Percentiles rank a stretch among this genome's conserved stretches.
These are phyloP conservation scores for Thelonectria rubi DNA, from an alignment of 2,329 filamentous ascomycete genomes.

Conservation along the genomic window DNA sequence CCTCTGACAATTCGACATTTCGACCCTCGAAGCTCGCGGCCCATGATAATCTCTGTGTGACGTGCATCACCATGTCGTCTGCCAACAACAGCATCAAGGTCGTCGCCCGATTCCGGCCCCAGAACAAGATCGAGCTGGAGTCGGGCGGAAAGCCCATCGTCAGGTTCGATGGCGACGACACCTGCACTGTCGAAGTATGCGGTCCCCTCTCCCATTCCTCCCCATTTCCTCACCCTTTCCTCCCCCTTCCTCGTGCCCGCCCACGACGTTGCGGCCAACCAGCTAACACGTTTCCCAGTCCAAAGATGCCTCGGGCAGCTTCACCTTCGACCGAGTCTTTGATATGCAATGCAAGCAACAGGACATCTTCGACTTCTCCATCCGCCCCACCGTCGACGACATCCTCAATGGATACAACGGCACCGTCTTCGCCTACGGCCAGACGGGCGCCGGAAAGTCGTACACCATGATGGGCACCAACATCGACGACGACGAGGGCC, in stretches of 20 bases:
- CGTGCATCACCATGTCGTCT: constrained; percentile 58
- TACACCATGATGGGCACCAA: constrained; percentile 88
- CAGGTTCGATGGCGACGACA: constrained; percentile 86
- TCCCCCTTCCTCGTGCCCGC: constrained; percentile 1
- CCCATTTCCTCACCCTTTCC: no score
- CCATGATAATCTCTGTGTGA: constrained; percentile 42
- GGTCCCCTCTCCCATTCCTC: no score
- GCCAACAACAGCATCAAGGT: constrained; percentile 81
- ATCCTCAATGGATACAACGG: constrained; percentile 99
- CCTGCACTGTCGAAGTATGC: constrained; percentile 84
- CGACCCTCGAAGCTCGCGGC: constrained; percentile 27
- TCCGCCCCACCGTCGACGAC: constrained; percentile 94
- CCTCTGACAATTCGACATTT: constrained; percentile 28
- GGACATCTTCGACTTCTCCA: constrained; percentile 98
- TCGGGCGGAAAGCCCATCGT: constrained; percentile 94
- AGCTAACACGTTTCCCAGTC: constrained; percentile 65
- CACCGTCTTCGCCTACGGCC: constrained; percentile 97
- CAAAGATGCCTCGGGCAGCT: constrained; percentile 81
- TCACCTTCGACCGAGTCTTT: constrained; percentile 98
- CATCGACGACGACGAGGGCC: constrained; percentile 87
- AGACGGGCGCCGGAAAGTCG: constrained; percentile 98
- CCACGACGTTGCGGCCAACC: constrained; percentile 11
- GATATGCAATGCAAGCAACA: constrained; percentile 89
- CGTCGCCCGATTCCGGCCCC: constrained; percentile 95
- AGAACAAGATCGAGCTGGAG: constrained; percentile 92